Base-by-base conservation (phyloP, 805 yeast genomes). In the Teunomyces gatunensis region DNA sequence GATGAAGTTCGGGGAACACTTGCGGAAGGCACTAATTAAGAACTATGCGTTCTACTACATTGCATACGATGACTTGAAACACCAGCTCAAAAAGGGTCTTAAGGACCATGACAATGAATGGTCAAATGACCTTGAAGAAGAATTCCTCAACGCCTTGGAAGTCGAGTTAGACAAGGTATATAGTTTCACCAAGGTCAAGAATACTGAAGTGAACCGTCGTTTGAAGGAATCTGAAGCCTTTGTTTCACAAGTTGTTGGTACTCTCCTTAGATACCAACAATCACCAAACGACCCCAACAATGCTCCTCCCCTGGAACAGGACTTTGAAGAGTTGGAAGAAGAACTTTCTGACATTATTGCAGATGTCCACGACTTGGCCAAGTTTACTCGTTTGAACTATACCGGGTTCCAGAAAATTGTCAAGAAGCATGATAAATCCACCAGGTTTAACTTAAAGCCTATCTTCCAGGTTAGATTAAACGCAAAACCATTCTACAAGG, bases 1-100 rank as follows among this genome's bases (percentile, higher is more conserved):
- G 32, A 94, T 94, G 97, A 92, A 91, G 78, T 94, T 94, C 61
- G 99, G 99, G 28, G 96, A 91, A 67, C 96, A 89, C 60, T 78
- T 92, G 58, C 84, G 89, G 64, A 84, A 87, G 56, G 87, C 96
- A 46, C 83, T 92, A 53, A 91, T 91, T 67, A 86, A 88, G 67
- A 94, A 89, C 67, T 91, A 91, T 69, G 81, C 85, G 55, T 89
- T 86, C 73, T 94, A 94, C 70, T 94, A 94, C 66, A 84, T 92
- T 57, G 79, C 89, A 45, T 92, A 92, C 62, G 97, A 92, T 69
- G 96, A 89, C 63, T 77, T 92, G 64, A 92, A 92, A 69, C 82
- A 85, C 55, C 85, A 83, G 54, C 71, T 94, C 61, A 86, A 89
- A 60, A 81, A 82, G 53, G 85, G 85, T 18, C 70, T 87, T 49